A percentile compares a stretch with the other conserved stretches of the same genome.
phyloP scores from a whole-genome alignment of 257 asterid species.

The Ilex aquifolium region DNA sequence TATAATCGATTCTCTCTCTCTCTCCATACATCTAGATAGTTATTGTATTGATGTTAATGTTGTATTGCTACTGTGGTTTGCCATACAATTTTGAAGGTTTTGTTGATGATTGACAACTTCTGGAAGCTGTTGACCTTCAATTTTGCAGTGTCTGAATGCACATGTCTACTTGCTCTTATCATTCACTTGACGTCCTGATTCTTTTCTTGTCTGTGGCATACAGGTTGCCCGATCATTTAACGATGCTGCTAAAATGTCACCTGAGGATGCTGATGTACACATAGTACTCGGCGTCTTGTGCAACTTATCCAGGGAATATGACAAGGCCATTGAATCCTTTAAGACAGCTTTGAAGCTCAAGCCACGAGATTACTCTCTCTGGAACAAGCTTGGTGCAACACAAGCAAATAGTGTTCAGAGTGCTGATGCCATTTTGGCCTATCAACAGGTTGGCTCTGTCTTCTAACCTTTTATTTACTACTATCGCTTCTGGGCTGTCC shows the following conservation, averaged over 20 bases:
- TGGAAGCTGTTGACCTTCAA: not conserved
- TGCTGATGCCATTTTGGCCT: constrained; percentile 90
- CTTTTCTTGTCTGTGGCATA: constrained; percentile 18
- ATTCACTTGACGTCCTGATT: constrained; percentile 13
- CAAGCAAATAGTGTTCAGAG: constrained; percentile 98
- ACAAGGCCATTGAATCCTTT: constrained; percentile 87
- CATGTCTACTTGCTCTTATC: not conserved
- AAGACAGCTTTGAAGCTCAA: constrained; percentile 89
- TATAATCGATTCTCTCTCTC: constrained; percentile 2
- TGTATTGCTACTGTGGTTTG: not conserved
- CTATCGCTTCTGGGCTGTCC: not conserved
- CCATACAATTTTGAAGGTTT: not conserved
- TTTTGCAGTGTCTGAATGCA: not conserved
- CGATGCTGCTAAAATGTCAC: constrained; percentile 89
- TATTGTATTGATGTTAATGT: not conserved
- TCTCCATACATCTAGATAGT: not conserved
- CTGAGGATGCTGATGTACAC: constrained; percentile 98
- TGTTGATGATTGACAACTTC: not conserved
- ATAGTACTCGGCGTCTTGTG: constrained; percentile 91
- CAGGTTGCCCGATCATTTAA: constrained; percentile 76
- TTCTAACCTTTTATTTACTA: not conserved
- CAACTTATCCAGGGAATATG: constrained; percentile 86
- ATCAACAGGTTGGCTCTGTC: constrained; percentile 64
- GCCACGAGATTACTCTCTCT: constrained; percentile 94
- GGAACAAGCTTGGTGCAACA: constrained; percentile 99